These are phyloP conservation scores for Aspergillus nomiae DNA, from an alignment of 2,329 filamentous ascomycete genomes.

Conservation along the genomic window DNA sequence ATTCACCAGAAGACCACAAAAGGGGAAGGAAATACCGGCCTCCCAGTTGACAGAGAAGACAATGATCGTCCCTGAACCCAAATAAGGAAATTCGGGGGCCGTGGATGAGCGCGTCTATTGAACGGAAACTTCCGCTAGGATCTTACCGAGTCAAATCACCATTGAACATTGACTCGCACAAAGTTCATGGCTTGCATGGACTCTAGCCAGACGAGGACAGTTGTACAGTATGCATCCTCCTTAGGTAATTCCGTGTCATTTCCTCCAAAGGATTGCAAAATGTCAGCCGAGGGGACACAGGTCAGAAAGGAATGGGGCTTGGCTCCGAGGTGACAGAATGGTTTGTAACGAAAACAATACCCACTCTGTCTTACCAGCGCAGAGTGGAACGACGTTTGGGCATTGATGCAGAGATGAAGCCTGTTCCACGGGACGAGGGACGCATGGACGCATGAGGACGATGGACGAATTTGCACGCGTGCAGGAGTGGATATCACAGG, in stretches of 20 bases:
- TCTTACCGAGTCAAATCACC: conserved; percentile 14
- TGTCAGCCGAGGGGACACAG: not conserved
- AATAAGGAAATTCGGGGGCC: conserved; percentile 8
- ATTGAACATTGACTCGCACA: conserved; percentile 12
- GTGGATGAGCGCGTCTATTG: conserved; percentile 13
- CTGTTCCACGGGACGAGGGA: conserved; percentile 8
- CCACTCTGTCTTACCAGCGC: conserved; percentile 6
- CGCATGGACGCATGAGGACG: conserved; percentile 9
- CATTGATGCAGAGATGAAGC: conserved; percentile 24
- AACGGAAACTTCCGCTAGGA: conserved; percentile 16
- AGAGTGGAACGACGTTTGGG: conserved; percentile 19
- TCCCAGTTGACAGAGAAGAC: conserved; percentile 8
- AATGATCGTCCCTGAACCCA: conserved; percentile 3
- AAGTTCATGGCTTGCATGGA: conserved; percentile 22
- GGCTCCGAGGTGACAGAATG: conserved; percentile 7
- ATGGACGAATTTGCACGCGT: conserved; percentile 22
- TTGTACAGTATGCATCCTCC: conserved; percentile 7
- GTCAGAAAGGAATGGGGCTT: conserved; percentile 4
- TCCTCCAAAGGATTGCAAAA: not conserved
- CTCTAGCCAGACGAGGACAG: conserved; percentile 11
- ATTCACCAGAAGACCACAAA: not conserved
- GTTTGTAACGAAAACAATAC: conserved; percentile 8
- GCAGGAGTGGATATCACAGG: conserved; percentile 24
- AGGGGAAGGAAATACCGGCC: conserved; percentile 1
- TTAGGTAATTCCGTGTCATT: not conserved